Evolutionary conservation across 2,329 filamentous ascomycete species (phyloP).

Genomic region (Diplocarpon rosae): DNA sequence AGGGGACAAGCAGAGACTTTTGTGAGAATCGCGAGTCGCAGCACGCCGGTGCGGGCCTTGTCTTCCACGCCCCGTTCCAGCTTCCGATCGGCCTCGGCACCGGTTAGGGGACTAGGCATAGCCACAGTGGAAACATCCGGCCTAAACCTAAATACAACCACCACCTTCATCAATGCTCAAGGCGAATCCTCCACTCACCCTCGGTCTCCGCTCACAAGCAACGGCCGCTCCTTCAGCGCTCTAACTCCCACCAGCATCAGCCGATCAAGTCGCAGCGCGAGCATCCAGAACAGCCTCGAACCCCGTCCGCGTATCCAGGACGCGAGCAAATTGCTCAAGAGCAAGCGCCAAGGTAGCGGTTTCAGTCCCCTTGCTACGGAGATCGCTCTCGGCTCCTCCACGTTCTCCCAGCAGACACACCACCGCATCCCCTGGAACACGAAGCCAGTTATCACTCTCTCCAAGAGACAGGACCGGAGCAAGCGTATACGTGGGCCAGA

Average conservation of each 20-base stretch:
- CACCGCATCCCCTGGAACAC: background rate
- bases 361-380: background rate
- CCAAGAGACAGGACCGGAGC: background rate
- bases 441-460: background rate
- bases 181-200: too few species aligned
- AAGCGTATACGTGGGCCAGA: background rate
- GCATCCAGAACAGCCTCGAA: background rate
- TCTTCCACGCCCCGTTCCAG: background rate
- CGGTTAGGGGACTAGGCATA: background rate
- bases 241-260: too few species aligned
- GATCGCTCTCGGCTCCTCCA: background rate
- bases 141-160: too few species aligned
- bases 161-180: too few species aligned
- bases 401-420: background rate
- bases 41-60: background rate
- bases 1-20: slow-evolving; percentile 18
- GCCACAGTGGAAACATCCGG: too few species aligned
- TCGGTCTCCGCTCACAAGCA: too few species aligned
- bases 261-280: background rate
- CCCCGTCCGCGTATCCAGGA: background rate
- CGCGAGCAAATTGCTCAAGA: background rate
- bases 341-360: background rate
- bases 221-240: too few species aligned
- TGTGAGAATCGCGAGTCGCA: slow-evolving; percentile 9
- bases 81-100: background rate